A percentile compares a stretch with the other conserved stretches of the same genome.
Conservation (phyloP, 192 early-diverging fungal genomes). For the Borealophlyctis nickersoniae region DNA sequence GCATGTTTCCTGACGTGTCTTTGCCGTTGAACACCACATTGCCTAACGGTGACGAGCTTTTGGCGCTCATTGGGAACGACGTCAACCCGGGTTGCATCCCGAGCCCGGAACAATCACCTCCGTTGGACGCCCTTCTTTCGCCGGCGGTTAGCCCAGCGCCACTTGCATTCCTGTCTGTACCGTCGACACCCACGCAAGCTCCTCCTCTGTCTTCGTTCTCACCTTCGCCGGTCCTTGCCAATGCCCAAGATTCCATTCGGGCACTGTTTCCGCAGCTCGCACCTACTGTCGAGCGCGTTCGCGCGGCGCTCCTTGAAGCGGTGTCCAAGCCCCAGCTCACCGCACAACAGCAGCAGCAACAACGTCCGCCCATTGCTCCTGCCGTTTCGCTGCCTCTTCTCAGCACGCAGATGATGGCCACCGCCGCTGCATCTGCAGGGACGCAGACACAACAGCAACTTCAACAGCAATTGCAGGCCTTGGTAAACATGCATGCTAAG, state of each 20-base stretch:
- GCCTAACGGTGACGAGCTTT: too few species aligned
- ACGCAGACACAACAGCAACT: slow-evolving; percentile 13
- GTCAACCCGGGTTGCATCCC: too few species aligned
- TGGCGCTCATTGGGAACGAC: too few species aligned
- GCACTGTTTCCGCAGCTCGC: slow-evolving; percentile 19
- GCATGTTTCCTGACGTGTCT: neutral
- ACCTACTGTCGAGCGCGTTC: slow-evolving; percentile 30
- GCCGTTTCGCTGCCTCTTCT: neutral
- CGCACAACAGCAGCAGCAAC: neutral
- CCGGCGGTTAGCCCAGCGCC: too few species aligned
- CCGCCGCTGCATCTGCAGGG: neutral
- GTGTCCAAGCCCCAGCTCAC: neutral
- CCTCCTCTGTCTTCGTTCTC: too few species aligned
- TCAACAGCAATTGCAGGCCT: slow-evolving; percentile 18
- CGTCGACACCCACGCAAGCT: too few species aligned
- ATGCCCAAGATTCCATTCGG: slow-evolving; percentile 15
- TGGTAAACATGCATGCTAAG: slow-evolving; percentile 11
- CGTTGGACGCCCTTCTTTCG: too few species aligned
- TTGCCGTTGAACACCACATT: too few species aligned
- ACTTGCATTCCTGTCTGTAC: too few species aligned
- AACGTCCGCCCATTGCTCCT: neutral
- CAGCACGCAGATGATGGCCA: neutral
- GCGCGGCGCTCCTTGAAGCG: slow-evolving; percentile 2
- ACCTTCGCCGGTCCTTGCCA: too few species aligned
- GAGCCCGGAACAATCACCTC: too few species aligned